A percentile compares a stretch with the other conserved stretches of the same genome.
Evolutionary conservation across 2,329 filamentous ascomycete genomes (phyloP).

Genomic region (Aspergillus sp.): DNA sequence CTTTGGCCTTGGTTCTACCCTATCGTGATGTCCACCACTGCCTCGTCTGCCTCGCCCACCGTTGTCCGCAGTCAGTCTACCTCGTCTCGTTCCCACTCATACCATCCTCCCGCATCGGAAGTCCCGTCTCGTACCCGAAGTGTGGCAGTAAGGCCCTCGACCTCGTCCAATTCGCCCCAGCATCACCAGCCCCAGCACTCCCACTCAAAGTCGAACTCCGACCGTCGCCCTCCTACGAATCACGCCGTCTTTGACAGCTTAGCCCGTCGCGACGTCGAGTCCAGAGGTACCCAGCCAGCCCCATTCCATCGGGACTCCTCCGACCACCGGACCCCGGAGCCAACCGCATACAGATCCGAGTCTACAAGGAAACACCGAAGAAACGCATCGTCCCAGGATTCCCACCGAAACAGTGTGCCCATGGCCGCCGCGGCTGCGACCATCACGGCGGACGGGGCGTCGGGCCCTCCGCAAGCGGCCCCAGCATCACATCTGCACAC

Average conservation of each 20-base stretch:
- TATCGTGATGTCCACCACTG: constrained; percentile 37
- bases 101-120: constrained; percentile 32
- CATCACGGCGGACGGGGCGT: constrained; percentile 44
- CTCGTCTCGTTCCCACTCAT: constrained; percentile 36
- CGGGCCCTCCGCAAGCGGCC: constrained; percentile 43
- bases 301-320: constrained; percentile 55
- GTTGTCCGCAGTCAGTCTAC: constrained; percentile 43
- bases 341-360: constrained; percentile 44
- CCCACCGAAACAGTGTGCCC: constrained; percentile 36
- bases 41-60: constrained; percentile 36
- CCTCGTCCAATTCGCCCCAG: constrained; percentile 26
- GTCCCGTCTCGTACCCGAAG: constrained; percentile 40
- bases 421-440: constrained; percentile 40
- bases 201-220: constrained; percentile 32
- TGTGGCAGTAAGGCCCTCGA: constrained; percentile 33
- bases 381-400: constrained; percentile 31
- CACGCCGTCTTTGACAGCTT: constrained; percentile 43
- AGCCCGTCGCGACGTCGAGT: constrained; percentile 63
- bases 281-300: constrained; percentile 52
- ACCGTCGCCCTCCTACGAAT: constrained; percentile 39
- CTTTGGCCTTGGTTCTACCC: constrained; percentile 2
- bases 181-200: constrained; percentile 25
- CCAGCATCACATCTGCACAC: constrained; percentile 21
- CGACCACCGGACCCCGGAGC: constrained; percentile 46
- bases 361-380: constrained; percentile 37